Conservation (phyloP, 179 eudicot species). For the Nepenthes alata region DNA sequence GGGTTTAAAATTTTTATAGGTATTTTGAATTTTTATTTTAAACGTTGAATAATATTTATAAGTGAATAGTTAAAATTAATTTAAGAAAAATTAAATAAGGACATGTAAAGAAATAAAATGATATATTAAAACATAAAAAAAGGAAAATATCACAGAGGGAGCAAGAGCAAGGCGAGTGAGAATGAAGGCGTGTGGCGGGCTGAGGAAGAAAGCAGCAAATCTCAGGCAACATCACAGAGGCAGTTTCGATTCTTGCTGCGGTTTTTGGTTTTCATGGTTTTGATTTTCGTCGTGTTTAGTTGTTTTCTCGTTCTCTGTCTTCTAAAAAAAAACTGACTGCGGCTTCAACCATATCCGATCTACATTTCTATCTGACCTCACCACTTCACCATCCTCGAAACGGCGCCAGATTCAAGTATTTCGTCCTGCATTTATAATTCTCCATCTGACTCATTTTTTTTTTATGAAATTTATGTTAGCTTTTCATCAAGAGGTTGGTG, state of each 20-base stretch:
- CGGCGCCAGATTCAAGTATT: not conserved
- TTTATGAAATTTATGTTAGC: not conserved
- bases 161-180: slow-evolving; percentile 13
- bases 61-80: too few species aligned
- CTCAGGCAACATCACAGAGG: slow-evolving; percentile 6
- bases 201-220: slow-evolving; percentile 19
- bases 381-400: not conserved
- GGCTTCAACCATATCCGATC: slow-evolving; percentile 13
- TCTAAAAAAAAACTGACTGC: not conserved
- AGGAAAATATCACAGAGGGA: slow-evolving; percentile 15
- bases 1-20: too few species aligned
- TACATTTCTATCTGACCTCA: not conserved
- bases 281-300: not conserved
- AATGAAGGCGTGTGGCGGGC: slow-evolving; percentile 21
- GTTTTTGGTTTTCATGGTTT: slow-evolving; percentile 3
- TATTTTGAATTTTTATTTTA: too few species aligned
- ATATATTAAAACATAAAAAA: not conserved
- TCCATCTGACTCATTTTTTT: not conserved
- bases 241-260: slow-evolving; percentile 12
- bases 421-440: not conserved
- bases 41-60: too few species aligned
- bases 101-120: not conserved
- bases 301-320: slow-evolving; percentile 7
- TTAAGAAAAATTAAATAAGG: not conserved
- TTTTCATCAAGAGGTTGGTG: not conserved